phyloP scores from a whole-genome alignment of 1,139 yeast genomes.

The Candida smagusa region DNA sequence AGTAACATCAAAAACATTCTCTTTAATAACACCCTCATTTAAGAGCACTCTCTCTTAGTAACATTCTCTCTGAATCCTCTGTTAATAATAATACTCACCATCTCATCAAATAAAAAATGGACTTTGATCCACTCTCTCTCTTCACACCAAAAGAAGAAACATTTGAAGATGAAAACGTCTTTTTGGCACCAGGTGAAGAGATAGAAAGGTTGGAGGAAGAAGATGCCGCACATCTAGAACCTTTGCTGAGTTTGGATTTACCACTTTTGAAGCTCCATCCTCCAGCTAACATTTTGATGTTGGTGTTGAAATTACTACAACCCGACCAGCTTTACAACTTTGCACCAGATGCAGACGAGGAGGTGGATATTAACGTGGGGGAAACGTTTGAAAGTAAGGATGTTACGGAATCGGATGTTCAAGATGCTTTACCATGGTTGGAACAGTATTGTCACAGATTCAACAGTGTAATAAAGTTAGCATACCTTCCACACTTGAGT shows the following conservation, averaged over 20 bases:
- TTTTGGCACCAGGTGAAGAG: not conserved
- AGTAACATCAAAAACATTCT: too few relatives aligned
- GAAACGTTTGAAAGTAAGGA: constrained; percentile 23
- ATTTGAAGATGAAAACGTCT: constrained; percentile 7
- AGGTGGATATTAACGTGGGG: constrained; percentile 13
- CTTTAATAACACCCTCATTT: too few relatives aligned
- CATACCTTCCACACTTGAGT: constrained; percentile 26
- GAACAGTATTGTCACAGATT: constrained; percentile 30
- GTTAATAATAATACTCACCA: too few relatives aligned
- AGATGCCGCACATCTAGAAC: constrained; percentile 25
- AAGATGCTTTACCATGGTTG: constrained; percentile 42
- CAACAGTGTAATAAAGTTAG: constrained; percentile 19
- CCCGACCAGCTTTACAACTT: constrained; percentile 59
- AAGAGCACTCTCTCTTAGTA: too few relatives aligned
- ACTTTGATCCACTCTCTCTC: constrained; percentile 44
- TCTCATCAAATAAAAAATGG: constrained; percentile 13
- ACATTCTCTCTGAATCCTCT: too few relatives aligned
- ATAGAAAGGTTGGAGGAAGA: constrained; percentile 1
- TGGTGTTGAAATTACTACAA: constrained; percentile 48
- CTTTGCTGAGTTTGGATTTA: constrained; percentile 62
- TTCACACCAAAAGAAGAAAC: constrained; percentile 25
- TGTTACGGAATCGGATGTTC: constrained; percentile 19
- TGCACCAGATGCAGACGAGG: constrained; percentile 16
- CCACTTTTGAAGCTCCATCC: constrained; percentile 54
- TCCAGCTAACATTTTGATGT: constrained; percentile 41